Conservation (phyloP, 2,329 filamentous ascomycete genomes). For the Cadophora sp. region DNA sequence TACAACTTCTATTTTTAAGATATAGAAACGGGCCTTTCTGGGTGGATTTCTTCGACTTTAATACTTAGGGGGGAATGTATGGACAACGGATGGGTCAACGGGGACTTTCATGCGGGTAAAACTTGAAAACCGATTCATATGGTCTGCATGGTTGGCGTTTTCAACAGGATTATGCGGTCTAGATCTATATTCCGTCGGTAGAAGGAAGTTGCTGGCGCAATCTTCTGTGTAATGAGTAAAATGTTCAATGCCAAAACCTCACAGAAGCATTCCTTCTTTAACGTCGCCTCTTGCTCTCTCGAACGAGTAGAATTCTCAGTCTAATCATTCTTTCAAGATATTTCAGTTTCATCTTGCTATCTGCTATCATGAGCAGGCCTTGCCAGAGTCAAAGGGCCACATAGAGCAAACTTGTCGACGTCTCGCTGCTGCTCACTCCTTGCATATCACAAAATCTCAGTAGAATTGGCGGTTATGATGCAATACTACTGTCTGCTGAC, state of each 20-base stretch:
- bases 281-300: too few relatives aligned
- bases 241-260: not conserved
- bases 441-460: too few relatives aligned
- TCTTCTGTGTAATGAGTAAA: slow-evolving; percentile 19
- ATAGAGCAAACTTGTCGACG: too few relatives aligned
- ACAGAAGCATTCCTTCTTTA: too few relatives aligned
- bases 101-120: slow-evolving; percentile 8
- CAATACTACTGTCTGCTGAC: too few relatives aligned
- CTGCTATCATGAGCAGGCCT: too few relatives aligned
- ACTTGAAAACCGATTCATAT: slow-evolving; percentile 14
- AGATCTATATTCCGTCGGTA: not conserved
- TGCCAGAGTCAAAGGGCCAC: too few relatives aligned
- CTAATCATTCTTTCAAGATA: too few relatives aligned
- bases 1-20: slow-evolving; percentile 21
- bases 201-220: slow-evolving; percentile 17
- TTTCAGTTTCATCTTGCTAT: too few relatives aligned
- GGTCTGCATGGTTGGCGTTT: slow-evolving; percentile 18
- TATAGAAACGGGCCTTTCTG: slow-evolving; percentile 21
- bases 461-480: too few relatives aligned
- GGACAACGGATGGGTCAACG: slow-evolving; percentile 1
- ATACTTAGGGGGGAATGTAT: slow-evolving; percentile 20
- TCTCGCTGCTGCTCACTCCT: too few relatives aligned
- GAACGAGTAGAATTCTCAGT: too few relatives aligned
- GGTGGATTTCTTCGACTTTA: slow-evolving; percentile 16
- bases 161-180: not conserved